These are phyloP conservation scores for Carex scoparia DNA, from an alignment of 176 grass and related monocot species.

Conservation along the genomic window DNA sequence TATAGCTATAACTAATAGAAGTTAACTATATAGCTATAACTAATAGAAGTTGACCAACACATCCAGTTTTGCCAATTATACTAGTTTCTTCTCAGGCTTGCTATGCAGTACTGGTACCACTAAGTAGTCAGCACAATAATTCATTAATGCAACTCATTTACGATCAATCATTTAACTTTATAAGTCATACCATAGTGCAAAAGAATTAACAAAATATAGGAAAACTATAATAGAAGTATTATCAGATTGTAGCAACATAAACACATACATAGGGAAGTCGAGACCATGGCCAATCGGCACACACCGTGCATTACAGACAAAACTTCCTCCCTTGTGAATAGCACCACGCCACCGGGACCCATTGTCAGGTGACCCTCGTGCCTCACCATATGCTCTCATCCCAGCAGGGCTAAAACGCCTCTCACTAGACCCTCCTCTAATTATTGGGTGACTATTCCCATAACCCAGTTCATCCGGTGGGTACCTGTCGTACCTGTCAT, in stretches of 20 bases:
- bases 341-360: slow-evolving; percentile 63
- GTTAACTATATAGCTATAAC: no score
- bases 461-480: neutral
- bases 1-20: no score
- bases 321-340: slow-evolving; percentile 78
- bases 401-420: slow-evolving; percentile 44
- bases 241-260: slow-evolving; percentile 15
- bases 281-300: slow-evolving; percentile 65
- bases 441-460: neutral
- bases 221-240: neutral
- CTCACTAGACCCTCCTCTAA: slow-evolving; percentile 32
- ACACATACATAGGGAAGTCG: slow-evolving; percentile 65
- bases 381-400: slow-evolving; percentile 42
- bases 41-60: no score
- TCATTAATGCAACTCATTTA: neutral
- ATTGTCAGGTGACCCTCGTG: slow-evolving; percentile 36
- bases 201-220: slow-evolving; percentile 16
- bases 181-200: neutral
- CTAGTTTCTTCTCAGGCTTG: neutral
- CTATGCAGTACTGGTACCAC: neutral
- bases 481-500: slow-evolving; percentile 30
- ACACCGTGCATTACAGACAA: slow-evolving; percentile 84
- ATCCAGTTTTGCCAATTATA: neutral
- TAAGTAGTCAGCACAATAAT: neutral
- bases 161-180: neutral